Conservation (phyloP, 2,329 filamentous ascomycete species). For the Endocalyx cinctus region DNA sequence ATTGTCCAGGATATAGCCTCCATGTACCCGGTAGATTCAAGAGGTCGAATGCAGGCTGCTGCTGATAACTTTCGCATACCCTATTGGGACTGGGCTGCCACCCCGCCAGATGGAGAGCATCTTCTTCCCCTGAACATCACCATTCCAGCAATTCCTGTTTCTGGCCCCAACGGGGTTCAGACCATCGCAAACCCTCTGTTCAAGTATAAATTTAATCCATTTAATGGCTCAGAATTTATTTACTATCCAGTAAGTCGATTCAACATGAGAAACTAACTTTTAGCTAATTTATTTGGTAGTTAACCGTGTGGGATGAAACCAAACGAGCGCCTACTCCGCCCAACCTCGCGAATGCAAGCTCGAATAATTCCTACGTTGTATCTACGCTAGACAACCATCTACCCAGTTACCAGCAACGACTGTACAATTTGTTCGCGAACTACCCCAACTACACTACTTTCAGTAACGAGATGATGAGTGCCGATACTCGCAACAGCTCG, state of each 20-base stretch:
- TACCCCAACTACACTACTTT: constrained; percentile 66
- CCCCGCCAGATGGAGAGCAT: constrained; percentile 42
- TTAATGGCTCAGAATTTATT: constrained; percentile 54
- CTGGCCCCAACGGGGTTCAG: constrained; percentile 52
- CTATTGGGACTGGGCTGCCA: constrained; percentile 56
- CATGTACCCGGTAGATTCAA: constrained; percentile 36
- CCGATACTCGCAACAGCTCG: constrained; percentile 37
- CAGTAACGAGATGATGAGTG: constrained; percentile 58
- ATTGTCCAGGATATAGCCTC: constrained; percentile 29
- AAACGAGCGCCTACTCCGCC: constrained; percentile 48
- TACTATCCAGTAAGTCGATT: constrained; percentile 50
- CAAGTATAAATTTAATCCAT: constrained; percentile 55
- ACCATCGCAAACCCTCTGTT: constrained; percentile 59
- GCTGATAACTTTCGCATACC: constrained; percentile 50
- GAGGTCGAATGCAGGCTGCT: constrained; percentile 45
- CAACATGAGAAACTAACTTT: background rate
- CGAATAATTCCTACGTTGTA: constrained; percentile 56
- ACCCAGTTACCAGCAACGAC: constrained; percentile 52
- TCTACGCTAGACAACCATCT: constrained; percentile 48
- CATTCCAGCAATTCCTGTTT: constrained; percentile 39
- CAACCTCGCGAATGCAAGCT: constrained; percentile 38
- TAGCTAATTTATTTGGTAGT: constrained; percentile 33
- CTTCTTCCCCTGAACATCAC: constrained; percentile 45
- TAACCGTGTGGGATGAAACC: constrained; percentile 56
- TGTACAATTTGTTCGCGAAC: constrained; percentile 63